Evolutionary conservation across 2,329 filamentous ascomycete species (phyloP).

Genomic region (Sporothrix protearum): DNA sequence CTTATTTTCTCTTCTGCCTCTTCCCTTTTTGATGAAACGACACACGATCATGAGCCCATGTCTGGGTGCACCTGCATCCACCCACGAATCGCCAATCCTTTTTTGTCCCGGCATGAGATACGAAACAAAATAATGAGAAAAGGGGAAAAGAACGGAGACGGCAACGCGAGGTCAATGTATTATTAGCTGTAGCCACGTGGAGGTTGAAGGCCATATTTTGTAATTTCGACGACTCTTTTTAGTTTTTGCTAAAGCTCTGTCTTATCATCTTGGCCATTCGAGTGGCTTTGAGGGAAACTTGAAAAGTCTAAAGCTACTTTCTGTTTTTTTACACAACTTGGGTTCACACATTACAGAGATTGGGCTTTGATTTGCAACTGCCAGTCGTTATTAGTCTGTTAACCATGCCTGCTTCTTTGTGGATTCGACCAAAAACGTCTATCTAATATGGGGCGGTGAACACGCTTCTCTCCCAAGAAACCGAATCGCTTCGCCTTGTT

Average conservation of each 20-base stretch:
- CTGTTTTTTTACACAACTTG: neutral
- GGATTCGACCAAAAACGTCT: neutral
- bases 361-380: neutral
- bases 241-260: neutral
- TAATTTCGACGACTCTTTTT: neutral
- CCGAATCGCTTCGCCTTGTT: neutral
- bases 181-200: neutral
- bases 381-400: too few species aligned
- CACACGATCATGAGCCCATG: conserved; percentile 10
- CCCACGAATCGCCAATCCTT: neutral
- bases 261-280: neutral
- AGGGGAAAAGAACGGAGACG: neutral
- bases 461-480: neutral
- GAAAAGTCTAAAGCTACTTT: too few species aligned
- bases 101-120: neutral
- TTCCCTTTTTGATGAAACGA: conserved; percentile 5
- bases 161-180: conserved; percentile 6
- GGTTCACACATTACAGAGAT: neutral
- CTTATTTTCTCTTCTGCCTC: neutral
- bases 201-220: neutral
- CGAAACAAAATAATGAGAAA: neutral
- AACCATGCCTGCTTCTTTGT: neutral
- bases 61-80: neutral
- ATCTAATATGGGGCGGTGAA: neutral
- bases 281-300: neutral